Percentiles rank a stretch among this genome's conserved stretches.
Evolutionary conservation across 2,329 filamentous ascomycete genomes (phyloP).

Genomic region (Clonostachys solani): DNA sequence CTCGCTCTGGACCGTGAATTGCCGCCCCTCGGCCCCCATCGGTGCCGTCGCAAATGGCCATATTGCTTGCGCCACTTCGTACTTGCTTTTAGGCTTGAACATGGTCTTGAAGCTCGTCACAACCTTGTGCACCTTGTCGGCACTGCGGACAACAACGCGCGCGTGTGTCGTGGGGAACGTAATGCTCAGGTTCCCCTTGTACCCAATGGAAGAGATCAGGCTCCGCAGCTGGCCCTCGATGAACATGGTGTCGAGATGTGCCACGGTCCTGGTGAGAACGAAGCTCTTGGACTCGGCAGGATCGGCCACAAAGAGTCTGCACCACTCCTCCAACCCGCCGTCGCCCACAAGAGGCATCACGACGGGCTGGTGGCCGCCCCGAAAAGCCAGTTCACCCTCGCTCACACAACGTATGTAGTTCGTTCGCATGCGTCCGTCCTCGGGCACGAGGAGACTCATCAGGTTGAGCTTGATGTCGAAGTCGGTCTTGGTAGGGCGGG

Average conservation of each 20-base stretch:
- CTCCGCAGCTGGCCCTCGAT: conserved; percentile 49
- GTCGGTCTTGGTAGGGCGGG: conserved; percentile 36
- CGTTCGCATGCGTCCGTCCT: conserved; percentile 35
- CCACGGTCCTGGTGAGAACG: conserved; percentile 44
- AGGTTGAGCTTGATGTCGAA: conserved; percentile 52
- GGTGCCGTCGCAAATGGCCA: conserved; percentile 52
- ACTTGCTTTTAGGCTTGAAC: conserved; percentile 47
- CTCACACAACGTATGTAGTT: conserved; percentile 50
- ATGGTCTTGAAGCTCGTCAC: conserved; percentile 46
- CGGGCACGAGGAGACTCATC: conserved; percentile 46
- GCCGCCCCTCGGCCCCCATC: conserved; percentile 36
- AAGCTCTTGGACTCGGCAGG: conserved; percentile 40
- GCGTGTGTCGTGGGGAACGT: conserved; percentile 45
- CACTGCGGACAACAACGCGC: conserved; percentile 42
- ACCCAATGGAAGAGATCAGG: conserved; percentile 42
- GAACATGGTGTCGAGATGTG: conserved; percentile 50
- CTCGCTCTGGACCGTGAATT: conserved; percentile 49
- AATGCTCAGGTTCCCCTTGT: conserved; percentile 43
- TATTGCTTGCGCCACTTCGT: conserved; percentile 50
- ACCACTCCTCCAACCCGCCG: conserved; percentile 43
- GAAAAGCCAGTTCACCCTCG: conserved; percentile 42
- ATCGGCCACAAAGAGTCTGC: conserved; percentile 40
- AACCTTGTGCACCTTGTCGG: conserved; percentile 49
- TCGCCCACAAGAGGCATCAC: conserved; percentile 36
- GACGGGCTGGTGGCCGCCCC: conserved; percentile 38